phyloP scores from a whole-genome alignment of 495 filamentous ascomycete genomes.

The Penicillium diatomitis region DNA sequence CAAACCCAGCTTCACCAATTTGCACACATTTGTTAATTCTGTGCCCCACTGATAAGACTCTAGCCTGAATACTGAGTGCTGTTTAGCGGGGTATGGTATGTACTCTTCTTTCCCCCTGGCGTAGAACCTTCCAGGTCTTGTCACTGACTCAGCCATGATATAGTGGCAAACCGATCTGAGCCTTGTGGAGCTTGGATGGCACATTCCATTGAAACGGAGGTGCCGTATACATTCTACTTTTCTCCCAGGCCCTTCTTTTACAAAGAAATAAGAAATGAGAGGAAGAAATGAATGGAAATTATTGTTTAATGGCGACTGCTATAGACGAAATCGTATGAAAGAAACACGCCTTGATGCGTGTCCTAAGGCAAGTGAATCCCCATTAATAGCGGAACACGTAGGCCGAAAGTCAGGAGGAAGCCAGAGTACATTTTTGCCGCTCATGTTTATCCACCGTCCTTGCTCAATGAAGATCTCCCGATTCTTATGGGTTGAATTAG shows the following conservation, averaged over 20 bases:
- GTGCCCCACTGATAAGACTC: no score
- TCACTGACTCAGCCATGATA: background rate
- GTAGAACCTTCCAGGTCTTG: background rate
- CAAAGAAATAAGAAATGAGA: background rate
- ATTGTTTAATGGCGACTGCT: background rate
- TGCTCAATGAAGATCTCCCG: conserved; percentile 3
- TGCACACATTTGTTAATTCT: no score
- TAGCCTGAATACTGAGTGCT: no score
- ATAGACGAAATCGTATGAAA: background rate
- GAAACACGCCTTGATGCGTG: background rate
- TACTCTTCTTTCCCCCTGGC: background rate
- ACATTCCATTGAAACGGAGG: background rate
- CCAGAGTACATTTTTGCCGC: conserved; percentile 17
- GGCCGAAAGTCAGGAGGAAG: conserved; percentile 22
- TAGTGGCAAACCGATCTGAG: background rate
- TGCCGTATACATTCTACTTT: background rate
- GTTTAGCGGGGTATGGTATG: background rate
- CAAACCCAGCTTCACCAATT: no score
- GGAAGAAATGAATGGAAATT: background rate
- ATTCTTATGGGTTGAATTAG: background rate
- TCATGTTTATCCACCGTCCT: conserved; percentile 17
- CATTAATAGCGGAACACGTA: conserved; percentile 6
- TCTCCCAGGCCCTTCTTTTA: background rate
- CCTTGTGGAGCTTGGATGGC: background rate
- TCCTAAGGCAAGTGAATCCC: background rate